Evolutionary conservation across 106 monocot genomes (phyloP).

Genomic region (Amphibolis antarctica): DNA sequence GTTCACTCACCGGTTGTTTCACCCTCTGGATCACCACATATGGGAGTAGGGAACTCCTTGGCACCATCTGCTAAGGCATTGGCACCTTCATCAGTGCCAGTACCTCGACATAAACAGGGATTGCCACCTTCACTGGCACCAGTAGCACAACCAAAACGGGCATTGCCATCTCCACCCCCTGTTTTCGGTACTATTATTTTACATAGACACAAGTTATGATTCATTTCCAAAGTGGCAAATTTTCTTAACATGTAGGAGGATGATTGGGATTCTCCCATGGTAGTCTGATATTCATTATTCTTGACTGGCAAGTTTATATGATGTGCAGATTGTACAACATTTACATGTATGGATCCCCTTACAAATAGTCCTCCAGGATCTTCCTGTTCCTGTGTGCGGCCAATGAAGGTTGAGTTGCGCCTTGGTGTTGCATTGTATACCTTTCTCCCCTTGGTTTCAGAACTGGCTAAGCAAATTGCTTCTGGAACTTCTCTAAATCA

Average conservation of each 20-base stretch:
- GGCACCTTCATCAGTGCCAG: conserved; percentile 12
- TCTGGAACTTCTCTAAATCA: conserved; percentile 57
- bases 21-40: conserved; percentile 22
- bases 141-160: conserved; percentile 18
- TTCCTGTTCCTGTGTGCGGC: conserved; percentile 62
- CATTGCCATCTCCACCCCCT: conserved; percentile 81
- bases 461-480: conserved; percentile 74
- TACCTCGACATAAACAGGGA: neutral
- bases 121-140: conserved; percentile 17
- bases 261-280: neutral
- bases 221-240: neutral
- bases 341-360: conserved; percentile 45
- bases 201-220: neutral
- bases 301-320: neutral
- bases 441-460: conserved; percentile 83
- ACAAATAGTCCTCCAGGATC: conserved; percentile 63
- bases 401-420: conserved; percentile 71
- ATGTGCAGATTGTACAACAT: conserved; percentile 57
- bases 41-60: neutral
- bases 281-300: neutral
- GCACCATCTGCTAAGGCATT: neutral
- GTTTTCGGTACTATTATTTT: conserved; percentile 40
- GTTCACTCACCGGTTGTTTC: conserved; percentile 31
- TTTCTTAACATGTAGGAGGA: neutral
- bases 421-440: conserved; percentile 46